Evolutionary conservation across 192 early-diverging fungal species (phyloP), one percentile per base, ranked within the genome.

Genomic region (Mortierella claussenii): DNA sequence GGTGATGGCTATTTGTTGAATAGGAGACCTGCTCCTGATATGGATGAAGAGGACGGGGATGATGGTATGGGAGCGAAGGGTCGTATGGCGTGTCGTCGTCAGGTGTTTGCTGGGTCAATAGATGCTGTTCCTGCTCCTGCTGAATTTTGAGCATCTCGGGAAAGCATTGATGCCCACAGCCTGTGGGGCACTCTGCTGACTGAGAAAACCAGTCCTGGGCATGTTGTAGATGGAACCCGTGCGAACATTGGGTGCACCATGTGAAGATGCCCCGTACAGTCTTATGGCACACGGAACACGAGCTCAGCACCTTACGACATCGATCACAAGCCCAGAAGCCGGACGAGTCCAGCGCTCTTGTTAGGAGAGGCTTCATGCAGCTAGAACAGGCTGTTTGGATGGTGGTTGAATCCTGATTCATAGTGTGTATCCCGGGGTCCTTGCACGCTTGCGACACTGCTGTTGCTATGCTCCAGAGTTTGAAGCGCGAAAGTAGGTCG

Each of bases 171-270:
- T 93, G 91, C 0, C 88, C 89, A 54, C 93, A 94, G 8, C 93
- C 93, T 4, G 93, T 88, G 0, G 92, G 88, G 66, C 93, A 94
- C 52, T 88, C 81, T 26, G 70, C 64, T 21, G 83, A 79, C 40
- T 78, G 60, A 11, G 55, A 59, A 57, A 93, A 94, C 92, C 93
- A 94, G 9, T 83, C 86, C 74, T 79, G 68, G 55, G 92, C 81
- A 58, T 92, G 92, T 43, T 79, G 76, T 60, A 92, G 58, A 78
- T 94, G 92, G 8, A 93, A 93, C 17, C 93, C 93, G 78, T 95
- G 93, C 9, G 86, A 83, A 64, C 93, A 95, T 1, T 90, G 84
- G 60, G 91, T 87, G 60, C 93, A 94, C 92, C 92, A 95, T 6
- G 85, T 79, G 74, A 90, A 94, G 30, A 88, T 79, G 0, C 93